A percentile compares a stretch with the other conserved stretches of the same genome.
Evolutionary conservation across 164 flowering plant genomes (phyloP).

Genomic region (Vitis cinerea): DNA sequence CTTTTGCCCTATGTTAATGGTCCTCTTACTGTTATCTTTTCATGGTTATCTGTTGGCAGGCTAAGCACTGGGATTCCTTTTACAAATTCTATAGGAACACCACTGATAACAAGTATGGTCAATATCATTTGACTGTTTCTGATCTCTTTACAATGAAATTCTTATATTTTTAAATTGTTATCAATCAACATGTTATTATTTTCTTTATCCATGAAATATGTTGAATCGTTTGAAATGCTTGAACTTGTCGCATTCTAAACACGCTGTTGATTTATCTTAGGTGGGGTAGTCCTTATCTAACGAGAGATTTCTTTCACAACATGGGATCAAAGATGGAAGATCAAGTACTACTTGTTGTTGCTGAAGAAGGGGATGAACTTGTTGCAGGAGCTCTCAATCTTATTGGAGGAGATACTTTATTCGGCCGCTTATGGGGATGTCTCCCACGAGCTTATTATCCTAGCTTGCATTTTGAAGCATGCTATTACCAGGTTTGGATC

Average conservation of each 20-base stretch:
- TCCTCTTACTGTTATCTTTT: conserved; percentile 6
- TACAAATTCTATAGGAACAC: conserved; percentile 85
- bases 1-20: not conserved
- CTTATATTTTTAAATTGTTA: not conserved
- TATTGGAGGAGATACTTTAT: conserved; percentile 86
- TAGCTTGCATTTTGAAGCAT: conserved; percentile 94
- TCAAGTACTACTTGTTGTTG: conserved; percentile 69
- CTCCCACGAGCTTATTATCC: conserved; percentile 73
- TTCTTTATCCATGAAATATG: too few relatives aligned
- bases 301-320: conserved; percentile 85
- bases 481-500: conserved; percentile 85
- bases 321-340: conserved; percentile 95
- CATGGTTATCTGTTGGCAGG: conserved; percentile 46
- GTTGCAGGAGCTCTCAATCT: conserved; percentile 97
- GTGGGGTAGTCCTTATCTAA: conserved; percentile 91
- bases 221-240: not conserved
- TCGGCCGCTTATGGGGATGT: conserved; percentile 96
- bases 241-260: not conserved
- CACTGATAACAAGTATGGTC: conserved; percentile 82
- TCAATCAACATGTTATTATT: too few relatives aligned
- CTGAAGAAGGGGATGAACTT: conserved; percentile 82
- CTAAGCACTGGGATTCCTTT: conserved; percentile 93
- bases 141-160: not conserved
- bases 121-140: not conserved
- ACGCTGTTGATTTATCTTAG: conserved; percentile 26